phyloP scores from a whole-genome alignment of 345 rosid species.

The Kernera saxatilis region DNA sequence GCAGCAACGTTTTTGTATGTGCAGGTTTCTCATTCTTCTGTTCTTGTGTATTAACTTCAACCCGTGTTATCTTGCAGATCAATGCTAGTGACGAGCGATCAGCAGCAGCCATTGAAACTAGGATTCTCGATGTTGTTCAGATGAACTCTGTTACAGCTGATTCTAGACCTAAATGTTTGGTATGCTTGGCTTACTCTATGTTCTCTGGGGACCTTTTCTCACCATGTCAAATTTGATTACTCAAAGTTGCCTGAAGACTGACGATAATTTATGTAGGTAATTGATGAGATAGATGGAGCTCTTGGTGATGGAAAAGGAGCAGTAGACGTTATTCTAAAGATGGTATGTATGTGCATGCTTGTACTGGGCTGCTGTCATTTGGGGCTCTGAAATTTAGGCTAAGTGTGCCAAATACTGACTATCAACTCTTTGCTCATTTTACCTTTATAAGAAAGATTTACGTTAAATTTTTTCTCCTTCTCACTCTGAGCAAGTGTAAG shows the following conservation, averaged over 20 bases:
- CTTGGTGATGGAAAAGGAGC: constrained; percentile 98
- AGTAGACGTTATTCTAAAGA: constrained; percentile 81
- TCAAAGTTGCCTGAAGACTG: not conserved
- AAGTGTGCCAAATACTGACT: not conserved
- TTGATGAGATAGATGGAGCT: constrained; percentile 99
- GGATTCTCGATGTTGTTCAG: constrained; percentile 93
- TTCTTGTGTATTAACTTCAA: not conserved
- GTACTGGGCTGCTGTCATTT: not conserved
- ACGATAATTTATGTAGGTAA: constrained; percentile 49
- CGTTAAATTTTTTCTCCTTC: not conserved
- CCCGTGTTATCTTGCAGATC: constrained; percentile 43
- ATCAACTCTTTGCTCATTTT: not conserved
- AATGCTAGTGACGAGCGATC: constrained; percentile 99
- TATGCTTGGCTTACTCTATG: constrained; percentile 29
- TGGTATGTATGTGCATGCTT: constrained; percentile 49
- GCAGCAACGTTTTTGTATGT: not conserved
- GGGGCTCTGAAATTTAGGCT: not conserved
- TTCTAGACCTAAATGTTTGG: constrained; percentile 91
- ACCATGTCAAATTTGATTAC: not conserved
- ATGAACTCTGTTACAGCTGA: constrained; percentile 95
- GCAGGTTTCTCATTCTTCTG: not conserved
- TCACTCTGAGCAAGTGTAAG: not conserved
- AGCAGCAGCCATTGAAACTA: constrained; percentile 72
- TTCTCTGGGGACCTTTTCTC: not conserved
- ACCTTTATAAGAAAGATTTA: not conserved